Percentiles rank a stretch among this genome's conserved stretches.
These are phyloP conservation scores for Auriscalpium orientale DNA, from an alignment of 768 basidiomycete genomes.

Conservation along the genomic window DNA sequence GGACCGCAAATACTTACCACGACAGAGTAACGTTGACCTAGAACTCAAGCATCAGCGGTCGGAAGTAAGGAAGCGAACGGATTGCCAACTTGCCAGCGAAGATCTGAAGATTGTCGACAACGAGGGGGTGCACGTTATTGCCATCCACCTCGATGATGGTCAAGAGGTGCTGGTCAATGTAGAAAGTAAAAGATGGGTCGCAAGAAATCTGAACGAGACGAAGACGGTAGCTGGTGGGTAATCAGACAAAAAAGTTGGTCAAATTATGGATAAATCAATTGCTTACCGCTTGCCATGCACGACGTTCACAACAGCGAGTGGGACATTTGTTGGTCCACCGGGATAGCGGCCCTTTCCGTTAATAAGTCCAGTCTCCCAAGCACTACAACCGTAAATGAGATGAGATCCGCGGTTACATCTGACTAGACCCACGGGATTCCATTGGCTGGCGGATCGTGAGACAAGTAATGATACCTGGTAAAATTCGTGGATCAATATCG, in stretches of 20 bases:
- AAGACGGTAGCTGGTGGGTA: constrained; percentile 19
- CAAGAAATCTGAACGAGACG: constrained; percentile 27
- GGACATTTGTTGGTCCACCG: constrained; percentile 22
- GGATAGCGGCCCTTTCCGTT: constrained; percentile 37
- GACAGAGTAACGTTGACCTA: constrained; percentile 3
- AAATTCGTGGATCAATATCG: background rate
- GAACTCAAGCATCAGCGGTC: background rate
- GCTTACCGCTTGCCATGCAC: constrained; percentile 29
- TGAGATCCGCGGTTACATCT: background rate
- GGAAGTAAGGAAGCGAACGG: background rate
- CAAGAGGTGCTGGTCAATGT: constrained; percentile 28
- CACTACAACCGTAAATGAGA: constrained; percentile 2
- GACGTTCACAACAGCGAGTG: constrained; percentile 33
- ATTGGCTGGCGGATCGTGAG: background rate
- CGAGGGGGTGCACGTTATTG: constrained; percentile 20
- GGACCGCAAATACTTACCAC: background rate
- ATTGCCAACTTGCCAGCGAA: constrained; percentile 15
- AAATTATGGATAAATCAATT: background rate
- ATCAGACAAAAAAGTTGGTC: too few relatives aligned
- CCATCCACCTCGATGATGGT: constrained; percentile 41
- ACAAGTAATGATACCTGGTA: background rate
- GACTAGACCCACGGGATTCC: background rate
- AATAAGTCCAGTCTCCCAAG: constrained; percentile 34
- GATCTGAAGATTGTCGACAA: constrained; percentile 33
- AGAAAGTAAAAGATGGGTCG: constrained; percentile 25